phyloP scores from a whole-genome alignment of 371 early-diverging fungal species.

The Rhizopus arrhizus region DNA sequence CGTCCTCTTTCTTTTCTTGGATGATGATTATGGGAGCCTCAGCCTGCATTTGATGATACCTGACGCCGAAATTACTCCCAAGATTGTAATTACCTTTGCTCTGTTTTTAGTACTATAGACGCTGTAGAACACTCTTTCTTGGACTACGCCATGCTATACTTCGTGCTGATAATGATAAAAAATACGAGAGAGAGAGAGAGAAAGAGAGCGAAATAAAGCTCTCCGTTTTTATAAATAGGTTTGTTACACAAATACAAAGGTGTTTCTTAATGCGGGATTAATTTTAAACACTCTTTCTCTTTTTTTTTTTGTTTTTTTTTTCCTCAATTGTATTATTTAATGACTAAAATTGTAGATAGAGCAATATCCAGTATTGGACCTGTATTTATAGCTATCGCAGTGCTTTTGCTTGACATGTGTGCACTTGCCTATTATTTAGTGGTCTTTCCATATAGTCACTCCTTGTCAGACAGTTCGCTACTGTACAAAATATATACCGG shows the following conservation, averaged over 20 bases:
- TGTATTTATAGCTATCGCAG: slow-evolving; percentile 53
- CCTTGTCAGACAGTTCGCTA: slow-evolving; percentile 30
- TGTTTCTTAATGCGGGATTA: neutral
- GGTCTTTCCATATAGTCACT: slow-evolving; percentile 50
- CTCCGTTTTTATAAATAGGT: neutral
- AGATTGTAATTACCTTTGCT: too few relatives aligned
- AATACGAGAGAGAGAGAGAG: neutral
- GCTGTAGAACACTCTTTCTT: too few relatives aligned
- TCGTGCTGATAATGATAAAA: neutral
- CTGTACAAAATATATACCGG: slow-evolving; percentile 36
- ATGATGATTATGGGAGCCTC: too few relatives aligned
- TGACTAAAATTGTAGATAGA: slow-evolving; percentile 53
- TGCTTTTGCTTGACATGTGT: slow-evolving; percentile 55
- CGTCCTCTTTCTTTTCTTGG: too few relatives aligned
- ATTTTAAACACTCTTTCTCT: neutral
- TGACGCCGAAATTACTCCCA: too few relatives aligned
- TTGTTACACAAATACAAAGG: neutral
- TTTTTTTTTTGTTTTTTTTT: slow-evolving; percentile 1
- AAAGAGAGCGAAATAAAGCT: neutral
- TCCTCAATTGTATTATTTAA: slow-evolving; percentile 2
- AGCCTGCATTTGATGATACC: too few relatives aligned
- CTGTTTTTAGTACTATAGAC: too few relatives aligned
- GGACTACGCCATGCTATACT: too few relatives aligned
- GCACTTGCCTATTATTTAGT: slow-evolving; percentile 52
- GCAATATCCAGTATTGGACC: slow-evolving; percentile 60